These are phyloP conservation scores for Coemansia sp. DNA, from an alignment of 192 early-diverging fungal species.

Conservation along the genomic window DNA sequence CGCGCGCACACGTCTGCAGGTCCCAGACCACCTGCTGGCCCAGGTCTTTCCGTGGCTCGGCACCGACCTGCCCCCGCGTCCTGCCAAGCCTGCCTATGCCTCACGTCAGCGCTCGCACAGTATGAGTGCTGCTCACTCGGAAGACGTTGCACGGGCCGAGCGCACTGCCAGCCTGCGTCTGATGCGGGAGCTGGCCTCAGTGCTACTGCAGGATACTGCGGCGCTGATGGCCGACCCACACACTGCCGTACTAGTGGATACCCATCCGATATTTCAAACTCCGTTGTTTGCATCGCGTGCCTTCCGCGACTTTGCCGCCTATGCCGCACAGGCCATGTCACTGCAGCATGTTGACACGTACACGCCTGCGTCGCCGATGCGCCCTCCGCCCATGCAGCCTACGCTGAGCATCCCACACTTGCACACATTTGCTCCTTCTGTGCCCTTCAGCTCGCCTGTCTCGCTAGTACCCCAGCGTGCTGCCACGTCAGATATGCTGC, in stretches of 20 bases:
- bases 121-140: conserved; percentile 43
- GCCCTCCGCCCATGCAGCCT: conserved; percentile 13
- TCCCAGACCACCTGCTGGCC: conserved; percentile 47
- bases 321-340: conserved; percentile 46
- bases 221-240: conserved; percentile 46
- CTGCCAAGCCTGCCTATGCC: conserved; percentile 14
- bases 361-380: conserved; percentile 5
- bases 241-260: conserved; percentile 25
- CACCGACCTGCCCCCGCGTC: conserved; percentile 8
- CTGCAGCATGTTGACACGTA: conserved; percentile 40
- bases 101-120: conserved; percentile 51
- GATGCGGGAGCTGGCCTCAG: conserved; percentile 51
- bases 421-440: conserved; percentile 1
- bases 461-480: conserved; percentile 16
- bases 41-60: conserved; percentile 52
- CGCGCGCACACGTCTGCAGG: conserved; percentile 48
- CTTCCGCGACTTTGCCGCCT: conserved; percentile 50
- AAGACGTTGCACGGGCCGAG: conserved; percentile 49
- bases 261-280: conserved; percentile 41
- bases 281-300: conserved; percentile 48
- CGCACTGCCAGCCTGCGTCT: conserved; percentile 43
- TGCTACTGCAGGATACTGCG: conserved; percentile 48
- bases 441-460: conserved; percentile 7
- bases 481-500: conserved; percentile 22
- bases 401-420: conserved; percentile 12